Evolutionary conservation across 768 basidiomycete species (phyloP).

Genomic region (Calvatia gigantea): DNA sequence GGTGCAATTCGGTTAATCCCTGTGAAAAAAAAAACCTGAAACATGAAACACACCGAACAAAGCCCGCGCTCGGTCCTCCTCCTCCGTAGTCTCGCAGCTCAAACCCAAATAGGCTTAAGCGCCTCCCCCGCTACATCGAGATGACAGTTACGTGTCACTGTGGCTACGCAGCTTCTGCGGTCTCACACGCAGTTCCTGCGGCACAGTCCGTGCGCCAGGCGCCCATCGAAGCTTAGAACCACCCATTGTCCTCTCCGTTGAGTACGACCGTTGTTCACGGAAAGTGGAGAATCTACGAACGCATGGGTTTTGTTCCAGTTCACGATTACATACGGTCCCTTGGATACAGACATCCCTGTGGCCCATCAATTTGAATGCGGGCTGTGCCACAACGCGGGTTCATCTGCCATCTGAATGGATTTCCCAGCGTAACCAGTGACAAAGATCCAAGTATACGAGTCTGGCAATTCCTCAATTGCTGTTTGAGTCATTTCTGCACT

Average conservation of each 20-base stretch:
- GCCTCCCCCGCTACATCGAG: neutral
- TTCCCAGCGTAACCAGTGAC: neutral
- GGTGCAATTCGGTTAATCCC: too few species aligned
- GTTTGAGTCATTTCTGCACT: neutral
- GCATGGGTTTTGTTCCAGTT: neutral
- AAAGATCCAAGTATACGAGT: neutral
- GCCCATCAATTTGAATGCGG: neutral
- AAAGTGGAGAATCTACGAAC: neutral
- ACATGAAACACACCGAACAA: conserved; percentile 1
- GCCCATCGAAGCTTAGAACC: neutral
- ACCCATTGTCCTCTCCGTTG: neutral
- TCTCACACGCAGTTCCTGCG: conserved; percentile 1
- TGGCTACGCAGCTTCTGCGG: conserved; percentile 1
- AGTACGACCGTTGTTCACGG: conserved; percentile 1
- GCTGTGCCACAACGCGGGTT: neutral
- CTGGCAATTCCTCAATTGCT: neutral
- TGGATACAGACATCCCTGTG: neutral
- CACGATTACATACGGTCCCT: neutral
- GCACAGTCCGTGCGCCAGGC: neutral
- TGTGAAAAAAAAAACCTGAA: too few species aligned
- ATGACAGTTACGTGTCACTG: neutral
- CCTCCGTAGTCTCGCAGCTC: neutral
- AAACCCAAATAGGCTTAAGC: neutral
- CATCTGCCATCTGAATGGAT: conserved; percentile 1
- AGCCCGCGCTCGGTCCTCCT: neutral